Percentiles rank a stretch among this genome's conserved stretches.
Conservation (phyloP, 2,329 filamentous ascomycete species). For the Blumeria hordei region DNA sequence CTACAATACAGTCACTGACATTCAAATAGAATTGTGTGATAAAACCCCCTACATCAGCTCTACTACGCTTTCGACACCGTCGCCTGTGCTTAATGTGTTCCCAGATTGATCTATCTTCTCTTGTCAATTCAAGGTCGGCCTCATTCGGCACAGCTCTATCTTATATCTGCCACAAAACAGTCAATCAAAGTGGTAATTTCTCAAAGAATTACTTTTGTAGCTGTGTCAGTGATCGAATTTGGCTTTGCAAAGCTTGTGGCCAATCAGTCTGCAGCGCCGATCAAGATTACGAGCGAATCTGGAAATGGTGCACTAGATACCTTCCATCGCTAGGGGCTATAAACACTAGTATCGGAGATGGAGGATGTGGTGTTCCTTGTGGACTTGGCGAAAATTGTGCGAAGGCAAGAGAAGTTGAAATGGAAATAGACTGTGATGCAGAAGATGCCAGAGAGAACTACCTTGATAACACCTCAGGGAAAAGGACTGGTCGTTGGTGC, state of each 20-base stretch:
- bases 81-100: constrained; percentile 57
- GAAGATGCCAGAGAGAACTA: constrained; percentile 30
- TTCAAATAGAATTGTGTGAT: constrained; percentile 56
- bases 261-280: constrained; percentile 39
- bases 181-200: constrained; percentile 24
- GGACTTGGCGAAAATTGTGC: constrained; percentile 56
- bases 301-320: constrained; percentile 77
- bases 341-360: constrained; percentile 71
- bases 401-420: constrained; percentile 52
- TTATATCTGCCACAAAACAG: constrained; percentile 10
- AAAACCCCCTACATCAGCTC: constrained; percentile 47
- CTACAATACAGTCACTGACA: constrained; percentile 24
- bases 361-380: constrained; percentile 69
- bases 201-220: constrained; percentile 10
- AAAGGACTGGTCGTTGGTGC: constrained; percentile 6
- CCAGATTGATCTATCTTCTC: constrained; percentile 38
- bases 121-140: constrained; percentile 15
- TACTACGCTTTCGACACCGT: constrained; percentile 52
- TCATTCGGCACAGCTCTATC: background rate
- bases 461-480: constrained; percentile 5
- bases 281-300: constrained; percentile 39
- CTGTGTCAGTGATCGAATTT: constrained; percentile 32
- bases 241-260: constrained; percentile 71
- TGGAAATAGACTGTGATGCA: constrained; percentile 70
- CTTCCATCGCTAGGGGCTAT: constrained; percentile 57